A percentile compares a stretch with the other conserved stretches of the same genome.
These are phyloP conservation scores for Hapsidospora chrysogenum DNA, from an alignment of 495 filamentous ascomycete species.

Conservation along the genomic window DNA sequence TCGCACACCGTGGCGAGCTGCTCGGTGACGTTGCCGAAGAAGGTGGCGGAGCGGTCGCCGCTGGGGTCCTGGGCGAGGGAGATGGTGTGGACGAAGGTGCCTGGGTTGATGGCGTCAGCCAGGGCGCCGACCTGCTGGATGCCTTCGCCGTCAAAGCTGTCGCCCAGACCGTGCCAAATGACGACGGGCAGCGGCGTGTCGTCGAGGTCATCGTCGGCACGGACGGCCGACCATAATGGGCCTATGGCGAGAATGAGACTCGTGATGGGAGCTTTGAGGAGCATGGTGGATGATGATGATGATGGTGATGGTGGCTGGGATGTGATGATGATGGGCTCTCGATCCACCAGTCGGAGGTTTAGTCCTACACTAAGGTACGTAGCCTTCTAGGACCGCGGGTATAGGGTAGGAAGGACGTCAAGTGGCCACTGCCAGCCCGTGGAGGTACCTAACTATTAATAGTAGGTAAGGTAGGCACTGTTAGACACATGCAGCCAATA, in stretches of 20 bases:
- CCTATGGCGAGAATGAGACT: conserved; percentile 8
- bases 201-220: conserved; percentile 17
- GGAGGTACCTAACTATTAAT: too few relatives aligned
- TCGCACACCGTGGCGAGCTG: conserved; percentile 69
- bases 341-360: too few relatives aligned
- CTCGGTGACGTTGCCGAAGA: conserved; percentile 75
- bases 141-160: conserved; percentile 61
- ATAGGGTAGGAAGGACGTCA: too few relatives aligned
- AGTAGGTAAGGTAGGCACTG: too few relatives aligned
- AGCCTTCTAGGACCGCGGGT: too few relatives aligned
- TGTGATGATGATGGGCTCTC: too few relatives aligned
- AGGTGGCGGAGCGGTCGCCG: conserved; percentile 64
- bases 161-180: conserved; percentile 74
- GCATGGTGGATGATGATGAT: too few relatives aligned
- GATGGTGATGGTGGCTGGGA: too few relatives aligned
- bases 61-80: conserved; percentile 48
- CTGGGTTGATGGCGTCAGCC: conserved; percentile 56
- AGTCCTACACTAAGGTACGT: too few relatives aligned
- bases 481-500: too few relatives aligned
- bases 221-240: neutral
- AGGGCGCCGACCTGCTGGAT: conserved; percentile 48
- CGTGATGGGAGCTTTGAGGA: too few relatives aligned
- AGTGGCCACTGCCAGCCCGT: too few relatives aligned
- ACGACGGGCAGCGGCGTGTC: conserved; percentile 65
- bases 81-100: conserved; percentile 70